Evolutionary conservation across 1,284 basidiomycete species (phyloP), one percentile per base, ranked within the genome.

Genomic region (Ganoderma sinense): DNA sequence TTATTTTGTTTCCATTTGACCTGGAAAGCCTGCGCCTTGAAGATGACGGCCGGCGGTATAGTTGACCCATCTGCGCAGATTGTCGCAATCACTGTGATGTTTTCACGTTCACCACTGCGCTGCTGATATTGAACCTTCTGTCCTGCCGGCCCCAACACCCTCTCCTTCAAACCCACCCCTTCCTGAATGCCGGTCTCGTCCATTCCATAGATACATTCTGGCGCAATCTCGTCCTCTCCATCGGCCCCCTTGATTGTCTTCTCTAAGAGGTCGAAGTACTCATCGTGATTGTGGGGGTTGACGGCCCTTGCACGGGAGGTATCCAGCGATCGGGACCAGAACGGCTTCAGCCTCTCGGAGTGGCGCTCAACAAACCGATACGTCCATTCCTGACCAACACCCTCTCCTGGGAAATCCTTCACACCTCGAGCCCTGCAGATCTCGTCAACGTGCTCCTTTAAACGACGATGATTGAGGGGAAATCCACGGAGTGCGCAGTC

Each of bases 361-460:
- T 48, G 45, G 1, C 45, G 45, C 16, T 48, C 45, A 8, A 48
- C 14, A 18, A 48, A 85, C 7, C 78, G 75, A 14, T 75, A 56
- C 7, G 79, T 79, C 83, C 83, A 86, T 40, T 82, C 74, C 59
- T 77, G 72, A 1, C 84, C 83, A 18, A 85, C 78, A n/a, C 45
- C 81, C 79, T 18, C 59, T 55, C 7, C 68, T 66, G 6, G 79
- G 79, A 70, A 84, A 85, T 2, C 64, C 56, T 4, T 79, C 81
- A 39, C 77, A 71, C 4, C 75, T 66, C 8, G n/a, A n/a, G 74
- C 79, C 10, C 65, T 48, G 29, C 65, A 67, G 26, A 75, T 74
- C 16, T 70, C 67, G 36, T 75, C 70, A 36, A 73, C 75, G 41
- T 67, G 67, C 62, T 74, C 73, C 65, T 71, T 78, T 0, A 84